phyloP scores from a whole-genome alignment of 225 moss, liverwort and hornwort genomes.

The Sphagnum contortum region DNA sequence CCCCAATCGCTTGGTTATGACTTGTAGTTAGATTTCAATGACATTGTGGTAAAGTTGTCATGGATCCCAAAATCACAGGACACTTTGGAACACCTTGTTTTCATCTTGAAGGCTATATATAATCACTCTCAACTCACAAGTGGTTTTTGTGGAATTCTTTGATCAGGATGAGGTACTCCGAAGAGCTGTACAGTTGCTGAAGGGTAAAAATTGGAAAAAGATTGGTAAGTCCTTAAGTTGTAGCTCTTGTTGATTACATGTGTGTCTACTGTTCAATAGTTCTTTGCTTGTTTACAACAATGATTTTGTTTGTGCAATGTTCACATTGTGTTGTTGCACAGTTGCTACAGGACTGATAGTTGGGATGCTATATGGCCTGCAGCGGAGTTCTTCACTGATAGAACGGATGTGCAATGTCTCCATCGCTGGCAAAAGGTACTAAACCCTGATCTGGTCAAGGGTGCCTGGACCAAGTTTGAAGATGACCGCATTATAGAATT shows the following conservation, averaged over 20 bases:
- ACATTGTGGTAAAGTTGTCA: too few relatives aligned
- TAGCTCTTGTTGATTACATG: background rate
- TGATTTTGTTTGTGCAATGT: background rate
- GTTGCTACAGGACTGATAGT: too few relatives aligned
- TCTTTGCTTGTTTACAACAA: too few relatives aligned
- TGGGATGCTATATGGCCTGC: slow-evolving; percentile 9
- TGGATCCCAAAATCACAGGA: too few relatives aligned
- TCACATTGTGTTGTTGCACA: too few relatives aligned
- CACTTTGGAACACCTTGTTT: too few relatives aligned
- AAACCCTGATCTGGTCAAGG: slow-evolving; percentile 85
- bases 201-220: slow-evolving; percentile 99
- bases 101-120: too few relatives aligned
- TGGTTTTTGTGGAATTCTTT: background rate
- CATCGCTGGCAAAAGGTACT: slow-evolving; percentile 92
- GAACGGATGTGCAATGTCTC: slow-evolving; percentile 82
- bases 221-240: slow-evolving; percentile 43
- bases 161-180: slow-evolving; percentile 86
- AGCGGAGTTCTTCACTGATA: slow-evolving; percentile 90
- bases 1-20: too few relatives aligned
- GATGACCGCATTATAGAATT: slow-evolving; percentile 96
- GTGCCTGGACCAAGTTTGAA: slow-evolving; percentile 95
- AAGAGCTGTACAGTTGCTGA: slow-evolving; percentile 90
- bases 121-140: background rate
- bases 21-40: too few relatives aligned
- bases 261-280: background rate